A percentile compares a stretch with the other conserved stretches of the same genome.
Evolutionary conservation across 257 asterid genomes (phyloP).

Genomic region (Solanum medicagineum): DNA sequence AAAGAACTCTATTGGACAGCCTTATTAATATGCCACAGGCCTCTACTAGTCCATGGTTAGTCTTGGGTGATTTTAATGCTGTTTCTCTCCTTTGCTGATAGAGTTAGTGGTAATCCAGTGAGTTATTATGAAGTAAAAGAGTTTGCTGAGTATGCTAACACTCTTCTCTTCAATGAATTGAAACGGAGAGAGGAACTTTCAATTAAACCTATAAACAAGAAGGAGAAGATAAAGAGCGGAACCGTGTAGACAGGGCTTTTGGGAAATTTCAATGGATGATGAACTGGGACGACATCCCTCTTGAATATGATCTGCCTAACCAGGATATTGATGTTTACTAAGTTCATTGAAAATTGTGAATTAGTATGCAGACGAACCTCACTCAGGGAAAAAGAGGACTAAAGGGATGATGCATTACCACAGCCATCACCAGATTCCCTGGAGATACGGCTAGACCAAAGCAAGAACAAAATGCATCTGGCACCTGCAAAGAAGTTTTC

Average conservation of each 20-base stretch:
- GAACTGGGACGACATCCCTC: background rate
- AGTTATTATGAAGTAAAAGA: background rate
- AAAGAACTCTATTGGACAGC: background rate
- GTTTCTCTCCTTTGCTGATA: background rate
- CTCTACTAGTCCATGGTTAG: background rate
- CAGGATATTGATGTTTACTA: background rate
- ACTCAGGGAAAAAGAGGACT: background rate
- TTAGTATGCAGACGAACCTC: background rate
- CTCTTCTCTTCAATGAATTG: background rate
- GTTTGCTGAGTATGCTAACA: background rate
- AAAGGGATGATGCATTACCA: constrained; percentile 36
- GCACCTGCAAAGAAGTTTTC: constrained; percentile 35
- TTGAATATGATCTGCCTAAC: background rate
- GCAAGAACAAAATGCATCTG: constrained; percentile 61
- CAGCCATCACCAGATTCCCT: constrained; percentile 75
- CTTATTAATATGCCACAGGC: background rate
- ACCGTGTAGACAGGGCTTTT: background rate
- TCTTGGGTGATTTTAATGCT: background rate
- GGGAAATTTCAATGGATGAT: background rate
- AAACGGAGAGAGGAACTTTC: background rate
- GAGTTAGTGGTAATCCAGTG: background rate
- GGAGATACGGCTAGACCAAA: constrained; percentile 89
- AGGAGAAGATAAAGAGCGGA: background rate
- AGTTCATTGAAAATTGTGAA: background rate
- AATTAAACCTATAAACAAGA: background rate